phyloP scores from a whole-genome alignment of 2,329 filamentous ascomycete species.

The Coniochaeta hoffmannii region DNA sequence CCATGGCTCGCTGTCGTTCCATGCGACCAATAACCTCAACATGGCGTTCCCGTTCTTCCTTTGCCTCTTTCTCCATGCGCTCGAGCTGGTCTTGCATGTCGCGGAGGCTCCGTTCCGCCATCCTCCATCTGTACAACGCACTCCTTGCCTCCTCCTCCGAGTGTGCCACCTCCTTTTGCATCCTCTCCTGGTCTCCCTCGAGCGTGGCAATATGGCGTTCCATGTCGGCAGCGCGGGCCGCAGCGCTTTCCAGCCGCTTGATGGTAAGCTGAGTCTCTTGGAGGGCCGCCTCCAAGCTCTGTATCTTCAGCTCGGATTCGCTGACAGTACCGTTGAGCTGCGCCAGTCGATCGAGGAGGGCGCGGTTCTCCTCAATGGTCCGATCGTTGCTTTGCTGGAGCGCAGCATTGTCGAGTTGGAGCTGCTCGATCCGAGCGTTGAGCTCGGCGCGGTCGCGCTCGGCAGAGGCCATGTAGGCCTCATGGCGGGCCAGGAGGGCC shows the following conservation, averaged over 20 bases:
- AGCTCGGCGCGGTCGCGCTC: constrained; percentile 76
- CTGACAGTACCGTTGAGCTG: constrained; percentile 69
- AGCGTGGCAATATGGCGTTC: constrained; percentile 73
- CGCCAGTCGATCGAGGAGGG: constrained; percentile 77
- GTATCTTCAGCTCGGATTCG: constrained; percentile 74
- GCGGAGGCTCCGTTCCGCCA: constrained; percentile 70
- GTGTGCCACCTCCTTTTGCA: constrained; percentile 60
- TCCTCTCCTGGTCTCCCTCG: constrained; percentile 70
- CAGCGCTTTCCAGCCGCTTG: constrained; percentile 65
- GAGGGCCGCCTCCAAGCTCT: constrained; percentile 67
- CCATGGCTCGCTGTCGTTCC: constrained; percentile 75
- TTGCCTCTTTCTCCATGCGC: constrained; percentile 76
- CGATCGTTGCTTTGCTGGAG: constrained; percentile 71
- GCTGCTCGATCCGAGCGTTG: constrained; percentile 61
- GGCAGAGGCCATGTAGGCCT: constrained; percentile 88
- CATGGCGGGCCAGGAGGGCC: constrained; percentile 87
- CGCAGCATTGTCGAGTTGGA: constrained; percentile 67
- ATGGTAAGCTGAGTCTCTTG: constrained; percentile 72
- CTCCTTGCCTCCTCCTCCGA: constrained; percentile 70
- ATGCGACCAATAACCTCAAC: constrained; percentile 73
- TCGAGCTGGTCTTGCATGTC: constrained; percentile 84
- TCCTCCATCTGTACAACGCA: constrained; percentile 75
- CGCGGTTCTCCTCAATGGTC: constrained; percentile 76
- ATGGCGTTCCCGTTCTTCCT: constrained; percentile 74
- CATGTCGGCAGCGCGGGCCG: constrained; percentile 66